Base-by-base conservation (phyloP, 2,329 filamentous ascomycete genomes). In the Aspergillus ruber region DNA sequence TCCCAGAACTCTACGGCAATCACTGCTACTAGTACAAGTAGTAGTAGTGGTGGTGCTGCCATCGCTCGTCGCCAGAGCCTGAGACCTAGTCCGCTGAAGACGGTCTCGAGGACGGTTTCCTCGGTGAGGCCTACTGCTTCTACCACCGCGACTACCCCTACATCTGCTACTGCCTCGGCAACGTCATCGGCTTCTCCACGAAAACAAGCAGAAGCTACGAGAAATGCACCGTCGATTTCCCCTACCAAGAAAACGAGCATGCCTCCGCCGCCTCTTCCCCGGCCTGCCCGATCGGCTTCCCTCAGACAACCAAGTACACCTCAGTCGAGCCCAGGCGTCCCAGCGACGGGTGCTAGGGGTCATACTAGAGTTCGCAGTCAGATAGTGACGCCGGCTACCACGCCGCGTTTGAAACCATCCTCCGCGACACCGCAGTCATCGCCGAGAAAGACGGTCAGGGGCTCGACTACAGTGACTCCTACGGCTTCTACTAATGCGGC, bases 341-440 rank as follows among this genome's bases (percentile, higher is more conserved):
- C 51, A 3, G 32, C 59, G 8, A 42, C 54, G 1, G 44, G 46
- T 10, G 41, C 43, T 12, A 58, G 53, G 42, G 58, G 59, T 0
- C 69, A 72, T 56, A 23, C 55, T 13, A 60, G 68, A 21, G 64
- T 69, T 48, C 62, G 59, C 13, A 71, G 68, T 39, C 67, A 70
- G 53, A 47, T 67, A 33, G 49, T 63, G 0, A 46, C 51, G 5
- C 43, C 54, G 12, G 56, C 54, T 17, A 54, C 56, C 10, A 42
- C 58, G n/a, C 42, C 48, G 10, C 59, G 56, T 33, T 23, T 54
- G 13, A 64, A 65, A 40, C 52, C 63, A 17, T 59, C 61, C 17
- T 67, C 69, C 44, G 60, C 64, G 15, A 68, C 61, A 1, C 69
- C 71, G 50, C 69, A 70, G 50, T 61, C 63, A 8, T 65, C 63